Evolutionary conservation across 2,329 filamentous ascomycete genomes (phyloP).

Genomic region (Paracoccidioides brasiliensis): DNA sequence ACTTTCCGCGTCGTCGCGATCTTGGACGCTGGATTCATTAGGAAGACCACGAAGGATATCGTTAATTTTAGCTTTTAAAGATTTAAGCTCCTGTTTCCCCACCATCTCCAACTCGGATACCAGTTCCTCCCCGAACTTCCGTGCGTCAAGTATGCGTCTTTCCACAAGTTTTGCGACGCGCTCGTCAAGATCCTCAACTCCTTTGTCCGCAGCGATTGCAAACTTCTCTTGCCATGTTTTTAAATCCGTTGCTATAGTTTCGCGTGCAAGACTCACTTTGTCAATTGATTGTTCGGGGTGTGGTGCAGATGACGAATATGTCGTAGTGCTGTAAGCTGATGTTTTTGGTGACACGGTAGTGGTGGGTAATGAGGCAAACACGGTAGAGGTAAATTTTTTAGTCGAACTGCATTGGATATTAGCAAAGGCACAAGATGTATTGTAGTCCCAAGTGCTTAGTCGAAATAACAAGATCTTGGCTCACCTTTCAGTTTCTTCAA

Average conservation of each 20-base stretch:
- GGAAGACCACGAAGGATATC: conserved; percentile 42
- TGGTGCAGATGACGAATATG: conserved; percentile 13
- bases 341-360: conserved; percentile 5
- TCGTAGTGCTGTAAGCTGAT: conserved; percentile 3
- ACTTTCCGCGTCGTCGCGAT: conserved; percentile 40
- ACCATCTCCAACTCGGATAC: conserved; percentile 56
- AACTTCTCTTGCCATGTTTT: conserved; percentile 82
- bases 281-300: conserved; percentile 33
- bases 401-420: conserved; percentile 3
- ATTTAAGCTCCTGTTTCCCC: conserved; percentile 48
- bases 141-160: conserved; percentile 45
- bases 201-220: conserved; percentile 70
- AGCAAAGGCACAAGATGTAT: neutral
- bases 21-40: conserved; percentile 41
- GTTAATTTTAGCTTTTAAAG: conserved; percentile 55
- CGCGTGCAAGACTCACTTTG: conserved; percentile 34
- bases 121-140: conserved; percentile 33
- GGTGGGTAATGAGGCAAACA: conserved; percentile 12
- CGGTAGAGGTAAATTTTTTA: conserved; percentile 6
- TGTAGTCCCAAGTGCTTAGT: neutral
- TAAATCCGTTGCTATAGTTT: conserved; percentile 57
- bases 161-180: conserved; percentile 58
- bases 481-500: conserved; percentile 42
- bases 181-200: conserved; percentile 52
- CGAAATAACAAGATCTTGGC: neutral